Evolutionary conservation across 2,329 filamentous ascomycete species (phyloP).

Genomic region (Phyllosticta paracitricarpa): DNA sequence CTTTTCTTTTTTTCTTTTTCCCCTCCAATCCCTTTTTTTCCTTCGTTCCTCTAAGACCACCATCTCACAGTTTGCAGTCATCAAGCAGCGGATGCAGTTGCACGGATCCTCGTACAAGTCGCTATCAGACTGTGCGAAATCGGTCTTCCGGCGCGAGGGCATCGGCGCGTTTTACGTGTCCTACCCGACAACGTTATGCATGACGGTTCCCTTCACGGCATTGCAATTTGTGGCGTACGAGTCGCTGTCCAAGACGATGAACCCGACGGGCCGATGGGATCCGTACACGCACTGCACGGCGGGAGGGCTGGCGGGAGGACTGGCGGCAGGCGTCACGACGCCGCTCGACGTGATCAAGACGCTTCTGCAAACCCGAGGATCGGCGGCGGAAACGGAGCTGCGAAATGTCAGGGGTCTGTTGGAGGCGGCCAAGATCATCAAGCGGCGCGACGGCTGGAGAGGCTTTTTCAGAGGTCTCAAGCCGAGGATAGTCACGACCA

Average conservation of each 20-base stretch:
- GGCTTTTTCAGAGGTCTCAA: constrained; percentile 92
- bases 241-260: constrained; percentile 88
- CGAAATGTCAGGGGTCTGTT: constrained; percentile 74
- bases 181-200: constrained; percentile 93
- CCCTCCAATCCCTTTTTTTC: too few species aligned
- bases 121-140: constrained; percentile 74
- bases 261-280: constrained; percentile 76
- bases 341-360: constrained; percentile 98
- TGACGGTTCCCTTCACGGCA: constrained; percentile 97
- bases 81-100: constrained; percentile 99
- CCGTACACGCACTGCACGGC: constrained; percentile 89
- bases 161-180: constrained; percentile 93
- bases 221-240: constrained; percentile 97
- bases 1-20: not conserved
- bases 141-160: constrained; percentile 81
- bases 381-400: constrained; percentile 68
- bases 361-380: constrained; percentile 84
- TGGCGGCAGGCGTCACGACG: constrained; percentile 88
- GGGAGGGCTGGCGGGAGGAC: constrained; percentile 82
- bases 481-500: constrained; percentile 86
- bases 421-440: constrained; percentile 71
- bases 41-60: not conserved
- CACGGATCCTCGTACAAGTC: constrained; percentile 89
- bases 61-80: constrained; percentile 50
- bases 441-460: constrained; percentile 68